phyloP scores from a whole-genome alignment of 2,329 filamentous ascomycete species.

The Cladophialophora exuberans region DNA sequence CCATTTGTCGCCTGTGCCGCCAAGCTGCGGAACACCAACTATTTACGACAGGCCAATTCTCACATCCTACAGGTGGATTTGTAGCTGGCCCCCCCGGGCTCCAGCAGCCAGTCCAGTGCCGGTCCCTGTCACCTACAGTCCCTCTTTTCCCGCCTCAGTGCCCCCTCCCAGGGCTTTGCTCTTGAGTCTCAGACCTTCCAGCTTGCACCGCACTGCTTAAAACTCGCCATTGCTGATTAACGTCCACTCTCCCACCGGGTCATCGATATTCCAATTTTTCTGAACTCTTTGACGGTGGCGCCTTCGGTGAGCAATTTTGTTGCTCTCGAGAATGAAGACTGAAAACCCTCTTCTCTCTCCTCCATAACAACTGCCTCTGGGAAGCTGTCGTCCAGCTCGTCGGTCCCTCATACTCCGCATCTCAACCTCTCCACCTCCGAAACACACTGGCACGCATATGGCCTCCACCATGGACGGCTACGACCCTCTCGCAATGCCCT shows the following conservation, averaged over 20 bases:
- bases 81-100: slow-evolving; percentile 1
- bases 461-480: slow-evolving; percentile 56
- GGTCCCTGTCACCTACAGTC: not conserved
- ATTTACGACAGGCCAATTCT: not conserved
- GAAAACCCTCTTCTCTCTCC: slow-evolving; percentile 12
- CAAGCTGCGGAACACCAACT: slow-evolving; percentile 10
- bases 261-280: slow-evolving; percentile 19
- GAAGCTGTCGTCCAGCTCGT: slow-evolving; percentile 13
- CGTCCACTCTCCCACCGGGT: slow-evolving; percentile 7
- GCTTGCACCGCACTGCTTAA: slow-evolving; percentile 13
- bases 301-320: slow-evolving; percentile 17
- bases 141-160: slow-evolving; percentile 2
- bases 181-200: not conserved
- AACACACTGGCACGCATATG: slow-evolving; percentile 16
- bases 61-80: not conserved
- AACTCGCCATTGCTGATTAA: slow-evolving; percentile 20
- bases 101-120: not conserved
- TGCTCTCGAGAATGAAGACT: slow-evolving; percentile 20
- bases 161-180: not conserved
- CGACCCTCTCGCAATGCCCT: slow-evolving; percentile 66
- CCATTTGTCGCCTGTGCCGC: slow-evolving; percentile 9
- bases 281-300: slow-evolving; percentile 16
- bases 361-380: slow-evolving; percentile 7
- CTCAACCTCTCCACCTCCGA: not conserved
- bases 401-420: slow-evolving; percentile 6